phyloP scores from a whole-genome alignment of 495 filamentous ascomycete genomes.

The Podospora sp. region DNA sequence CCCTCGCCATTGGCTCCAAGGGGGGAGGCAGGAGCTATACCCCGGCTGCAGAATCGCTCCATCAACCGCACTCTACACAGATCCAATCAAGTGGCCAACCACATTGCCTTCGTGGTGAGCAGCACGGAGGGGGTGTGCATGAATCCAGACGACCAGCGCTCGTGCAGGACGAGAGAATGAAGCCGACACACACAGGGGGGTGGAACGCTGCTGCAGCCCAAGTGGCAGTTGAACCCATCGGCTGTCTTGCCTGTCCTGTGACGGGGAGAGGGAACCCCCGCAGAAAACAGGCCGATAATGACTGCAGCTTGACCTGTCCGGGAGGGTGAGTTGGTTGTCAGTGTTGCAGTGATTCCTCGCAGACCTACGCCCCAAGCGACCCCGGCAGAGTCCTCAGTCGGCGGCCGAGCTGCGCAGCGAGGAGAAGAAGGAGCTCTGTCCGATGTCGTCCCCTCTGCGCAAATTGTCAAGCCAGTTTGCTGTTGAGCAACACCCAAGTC shows the following conservation, averaged over 20 bases:
- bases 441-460: too few species aligned
- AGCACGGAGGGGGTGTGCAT: neutral
- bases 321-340: neutral
- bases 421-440: too few species aligned
- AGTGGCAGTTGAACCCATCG: neutral
- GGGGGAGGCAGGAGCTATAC: neutral
- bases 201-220: slow-evolving; percentile 25
- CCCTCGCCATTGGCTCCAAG: neutral
- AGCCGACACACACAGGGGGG: neutral
- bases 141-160: neutral
- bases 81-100: neutral
- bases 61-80: neutral
- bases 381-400: neutral
- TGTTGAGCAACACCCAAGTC: too few species aligned
- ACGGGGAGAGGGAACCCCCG: neutral
- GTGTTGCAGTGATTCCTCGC: too few species aligned
- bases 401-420: too few species aligned
- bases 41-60: neutral
- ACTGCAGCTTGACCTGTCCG: neutral
- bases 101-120: neutral
- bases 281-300: slow-evolving; percentile 4
- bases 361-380: too few species aligned
- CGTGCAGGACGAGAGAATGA: neutral
- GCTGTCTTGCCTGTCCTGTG: neutral
- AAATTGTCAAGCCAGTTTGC: too few species aligned